Evolutionary conservation across 257 asterid genomes (phyloP), one percentile per base, ranked within the genome.

Genomic region (Sherardia arvensis): DNA sequence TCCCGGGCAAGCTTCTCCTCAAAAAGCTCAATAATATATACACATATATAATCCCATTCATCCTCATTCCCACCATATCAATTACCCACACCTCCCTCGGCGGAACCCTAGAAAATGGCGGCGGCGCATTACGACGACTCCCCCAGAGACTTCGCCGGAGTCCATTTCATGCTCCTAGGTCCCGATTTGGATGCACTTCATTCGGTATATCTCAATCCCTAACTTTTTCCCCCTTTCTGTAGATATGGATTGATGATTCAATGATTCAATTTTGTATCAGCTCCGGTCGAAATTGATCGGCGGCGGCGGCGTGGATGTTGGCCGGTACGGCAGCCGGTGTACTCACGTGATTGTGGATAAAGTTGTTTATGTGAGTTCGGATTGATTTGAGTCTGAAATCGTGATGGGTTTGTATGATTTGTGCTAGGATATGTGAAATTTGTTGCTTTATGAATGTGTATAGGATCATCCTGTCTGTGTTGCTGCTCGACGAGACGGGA

Each of bases 401-500:
- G n/a, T n/a, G n/a, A n/a, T n/a, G n/a, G n/a, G n/a, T n/a, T n/a
- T n/a, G n/a, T n/a, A n/a, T n/a, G n/a, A n/a, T n/a, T n/a, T n/a
- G n/a, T n/a, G n/a, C n/a, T n/a, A n/a, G n/a, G n/a, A n/a, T n/a
- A n/a, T n/a, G n/a, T n/a, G n/a, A n/a, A n/a, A n/a, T n/a, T n/a
- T n/a, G n/a, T 36, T 36, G 45, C 9, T 23, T 22, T 4, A 62
- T 40, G 47, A 28, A 1, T 1, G 4, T 38, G 77, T 78, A n/a
- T n/a, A 93, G 99, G 90, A 87, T 38, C 95, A 93, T 74, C 92
- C 96, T 7, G 59, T 81, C n/a, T 93, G 97, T 29, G 74, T 72
- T 28, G 81, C 91, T 73, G 97, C 99, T 36, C 80, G 86, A 76
- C 73, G 73, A 45, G 92, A 93, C 53, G 91, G 87, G 51, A 87